These are phyloP conservation scores for Exophiala sp. DNA, from an alignment of 2,329 filamentous ascomycete species.

Conservation along the genomic window DNA sequence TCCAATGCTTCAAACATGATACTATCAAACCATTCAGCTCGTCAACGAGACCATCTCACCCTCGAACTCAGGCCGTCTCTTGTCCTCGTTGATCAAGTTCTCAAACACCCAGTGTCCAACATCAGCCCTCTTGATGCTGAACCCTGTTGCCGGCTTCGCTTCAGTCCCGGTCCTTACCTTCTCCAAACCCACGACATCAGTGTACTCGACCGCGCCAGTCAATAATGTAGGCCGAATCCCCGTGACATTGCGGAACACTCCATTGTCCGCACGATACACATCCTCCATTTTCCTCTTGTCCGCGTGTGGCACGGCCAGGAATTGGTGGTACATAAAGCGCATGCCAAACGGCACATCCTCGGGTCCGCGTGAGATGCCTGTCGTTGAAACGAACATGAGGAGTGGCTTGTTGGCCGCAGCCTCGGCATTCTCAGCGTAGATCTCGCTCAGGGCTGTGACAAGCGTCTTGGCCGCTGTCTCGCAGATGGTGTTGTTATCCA, in stretches of 20 bases:
- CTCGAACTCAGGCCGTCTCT: slow-evolving; percentile 19
- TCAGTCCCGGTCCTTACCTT: slow-evolving; percentile 33
- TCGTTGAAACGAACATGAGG: slow-evolving; percentile 35
- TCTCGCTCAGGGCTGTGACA: slow-evolving; percentile 27
- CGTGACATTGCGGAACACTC: slow-evolving; percentile 26
- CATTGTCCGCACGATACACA: slow-evolving; percentile 33
- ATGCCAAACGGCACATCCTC: slow-evolving; percentile 33
- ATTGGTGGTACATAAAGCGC: slow-evolving; percentile 34
- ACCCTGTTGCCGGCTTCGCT: slow-evolving; percentile 32
- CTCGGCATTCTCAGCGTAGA: slow-evolving; percentile 20
- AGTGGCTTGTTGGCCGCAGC: slow-evolving; percentile 21
- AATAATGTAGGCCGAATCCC: slow-evolving; percentile 37
- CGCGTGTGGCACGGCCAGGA: slow-evolving; percentile 31
- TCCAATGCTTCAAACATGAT: not conserved
- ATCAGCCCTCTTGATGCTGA: slow-evolving; percentile 35
- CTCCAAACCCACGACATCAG: slow-evolving; percentile 27
- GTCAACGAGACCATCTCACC: slow-evolving; percentile 30
- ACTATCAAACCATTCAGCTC: slow-evolving; percentile 1
- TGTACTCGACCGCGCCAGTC: slow-evolving; percentile 22
- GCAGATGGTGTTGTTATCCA: slow-evolving; percentile 37
- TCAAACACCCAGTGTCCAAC: slow-evolving; percentile 36
- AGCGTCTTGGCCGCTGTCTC: slow-evolving; percentile 32
- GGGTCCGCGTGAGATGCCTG: slow-evolving; percentile 30
- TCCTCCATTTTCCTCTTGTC: slow-evolving; percentile 40
- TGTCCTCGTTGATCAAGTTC: slow-evolving; percentile 26